Percentiles rank a stretch among this genome's conserved stretches.
These are phyloP conservation scores for Golubevia pallescens DNA, from an alignment of 1,284 basidiomycete species.

Conservation along the genomic window DNA sequence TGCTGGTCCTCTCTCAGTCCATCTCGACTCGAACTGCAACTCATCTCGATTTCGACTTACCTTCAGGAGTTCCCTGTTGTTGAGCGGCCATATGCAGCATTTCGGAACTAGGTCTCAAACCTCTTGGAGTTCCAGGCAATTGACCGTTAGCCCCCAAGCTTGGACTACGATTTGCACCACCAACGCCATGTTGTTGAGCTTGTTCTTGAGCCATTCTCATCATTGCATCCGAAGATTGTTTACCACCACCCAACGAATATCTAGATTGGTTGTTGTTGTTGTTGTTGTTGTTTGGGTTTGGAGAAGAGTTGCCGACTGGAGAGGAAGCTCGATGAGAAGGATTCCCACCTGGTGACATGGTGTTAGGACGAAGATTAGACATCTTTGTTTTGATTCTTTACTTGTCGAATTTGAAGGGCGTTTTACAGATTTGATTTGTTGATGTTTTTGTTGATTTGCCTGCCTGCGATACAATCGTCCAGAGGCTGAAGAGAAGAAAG, in stretches of 20 bases:
- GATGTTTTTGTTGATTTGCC: slow-evolving; percentile 1
- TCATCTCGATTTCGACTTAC: slow-evolving; percentile 6
- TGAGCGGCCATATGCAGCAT: slow-evolving; percentile 44
- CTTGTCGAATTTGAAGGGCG: background rate
- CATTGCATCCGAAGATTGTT: slow-evolving; percentile 33
- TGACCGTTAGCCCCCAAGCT: slow-evolving; percentile 30
- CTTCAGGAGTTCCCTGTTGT: slow-evolving; percentile 37
- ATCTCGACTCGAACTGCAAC: background rate
- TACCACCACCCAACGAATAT: slow-evolving; percentile 2
- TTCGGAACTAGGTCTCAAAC: slow-evolving; percentile 61
- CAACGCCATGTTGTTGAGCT: slow-evolving; percentile 18
- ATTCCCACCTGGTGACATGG: slow-evolving; percentile 27
- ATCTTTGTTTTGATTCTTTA: slow-evolving; percentile 10
- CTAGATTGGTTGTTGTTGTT: slow-evolving; percentile 1
- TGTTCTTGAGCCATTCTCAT: slow-evolving; percentile 47
- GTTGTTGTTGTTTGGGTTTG: slow-evolving; percentile 5
- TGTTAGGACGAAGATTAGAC: slow-evolving; percentile 38
- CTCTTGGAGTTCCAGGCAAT: slow-evolving; percentile 28
- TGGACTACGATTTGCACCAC: slow-evolving; percentile 29
- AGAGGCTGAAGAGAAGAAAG: too few species aligned
- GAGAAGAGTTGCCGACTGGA: slow-evolving; percentile 38
- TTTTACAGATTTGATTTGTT: slow-evolving; percentile 2
- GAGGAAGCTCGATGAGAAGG: slow-evolving; percentile 34
- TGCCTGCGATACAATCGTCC: slow-evolving; percentile 4
- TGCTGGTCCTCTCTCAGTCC: too few species aligned